These are phyloP conservation scores for Ophiostoma montium DNA, from an alignment of 2,329 filamentous ascomycete species.

Conservation along the genomic window DNA sequence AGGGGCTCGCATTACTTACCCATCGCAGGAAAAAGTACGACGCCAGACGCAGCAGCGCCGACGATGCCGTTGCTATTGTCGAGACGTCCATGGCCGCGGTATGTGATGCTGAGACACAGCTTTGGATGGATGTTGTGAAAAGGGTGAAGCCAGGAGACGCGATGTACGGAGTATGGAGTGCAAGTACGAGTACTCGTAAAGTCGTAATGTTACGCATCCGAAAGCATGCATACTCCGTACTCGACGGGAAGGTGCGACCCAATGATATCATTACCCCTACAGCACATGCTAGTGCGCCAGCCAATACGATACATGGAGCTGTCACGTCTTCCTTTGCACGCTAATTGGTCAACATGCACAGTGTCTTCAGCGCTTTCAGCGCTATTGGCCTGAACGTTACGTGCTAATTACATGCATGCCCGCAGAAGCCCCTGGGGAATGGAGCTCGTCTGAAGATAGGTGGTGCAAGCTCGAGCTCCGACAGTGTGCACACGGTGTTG, in stretches of 20 bases:
- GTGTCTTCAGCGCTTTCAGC: neutral
- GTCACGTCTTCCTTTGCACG: slow-evolving; percentile 3
- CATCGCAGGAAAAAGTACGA: slow-evolving; percentile 48
- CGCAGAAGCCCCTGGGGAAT: too few species aligned
- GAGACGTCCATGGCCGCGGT: slow-evolving; percentile 23
- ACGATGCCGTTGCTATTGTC: slow-evolving; percentile 27
- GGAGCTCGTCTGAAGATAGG: neutral
- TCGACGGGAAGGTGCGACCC: neutral
- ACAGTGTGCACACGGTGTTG: neutral
- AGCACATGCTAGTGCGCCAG: neutral
- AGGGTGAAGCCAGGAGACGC: too few species aligned
- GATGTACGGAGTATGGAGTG: too few species aligned
- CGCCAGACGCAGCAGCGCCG: slow-evolving; percentile 33
- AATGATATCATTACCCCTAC: slow-evolving; percentile 7
- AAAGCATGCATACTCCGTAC: neutral
- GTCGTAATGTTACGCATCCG: too few species aligned
- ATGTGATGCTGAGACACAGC: too few species aligned
- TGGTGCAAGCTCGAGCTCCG: too few species aligned
- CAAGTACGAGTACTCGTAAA: too few species aligned
- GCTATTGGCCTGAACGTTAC: too few species aligned
- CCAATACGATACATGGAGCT: slow-evolving; percentile 2
- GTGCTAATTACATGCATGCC: too few species aligned
- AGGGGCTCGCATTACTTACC: slow-evolving; percentile 26
- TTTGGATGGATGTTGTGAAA: too few species aligned
- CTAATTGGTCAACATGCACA: slow-evolving; percentile 3